A percentile compares a stretch with the other conserved stretches of the same genome.
Conservation (phyloP, 306 rosid genomes). For the Rosa rugosa region DNA sequence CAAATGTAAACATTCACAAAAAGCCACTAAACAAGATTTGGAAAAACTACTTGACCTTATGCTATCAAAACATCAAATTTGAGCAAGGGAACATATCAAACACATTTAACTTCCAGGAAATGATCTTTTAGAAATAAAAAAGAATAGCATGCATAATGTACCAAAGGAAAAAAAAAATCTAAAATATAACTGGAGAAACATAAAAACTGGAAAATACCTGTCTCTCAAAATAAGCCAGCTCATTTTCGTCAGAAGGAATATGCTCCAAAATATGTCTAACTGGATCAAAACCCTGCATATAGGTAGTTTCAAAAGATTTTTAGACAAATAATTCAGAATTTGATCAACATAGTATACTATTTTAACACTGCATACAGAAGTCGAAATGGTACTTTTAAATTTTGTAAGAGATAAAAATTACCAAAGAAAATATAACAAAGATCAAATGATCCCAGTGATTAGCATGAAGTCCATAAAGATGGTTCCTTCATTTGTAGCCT, state of each 20-base stretch:
- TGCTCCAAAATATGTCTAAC: constrained; percentile 77
- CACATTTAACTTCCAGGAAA: constrained; percentile 1
- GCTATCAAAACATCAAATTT: neutral
- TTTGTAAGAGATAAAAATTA: neutral
- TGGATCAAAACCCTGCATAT: constrained; percentile 87
- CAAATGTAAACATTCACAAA: neutral
- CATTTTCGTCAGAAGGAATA: constrained; percentile 68
- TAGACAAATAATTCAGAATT: constrained; percentile 19
- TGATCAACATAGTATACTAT: constrained; percentile 7
- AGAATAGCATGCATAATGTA: neutral
- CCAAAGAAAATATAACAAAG: constrained; percentile 13
- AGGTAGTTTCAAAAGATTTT: constrained; percentile 26
- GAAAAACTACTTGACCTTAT: neutral
- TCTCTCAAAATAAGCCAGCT: constrained; percentile 74
- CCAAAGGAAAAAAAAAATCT: constrained; percentile 10
- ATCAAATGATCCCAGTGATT: constrained; percentile 12
- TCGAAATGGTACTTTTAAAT: neutral
- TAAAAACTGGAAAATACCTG: constrained; percentile 56
- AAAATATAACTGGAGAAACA: constrained; percentile 10
- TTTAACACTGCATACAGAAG: neutral
- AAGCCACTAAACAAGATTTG: neutral
- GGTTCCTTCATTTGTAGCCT: constrained; percentile 17
- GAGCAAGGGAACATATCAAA: neutral
- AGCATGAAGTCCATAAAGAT: constrained; percentile 19
- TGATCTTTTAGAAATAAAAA: neutral